Percentiles rank a stretch among this genome's conserved stretches.
Evolutionary conservation across 2,329 filamentous ascomycete genomes (phyloP).

Genomic region (Ambrosiella cleistominuta): DNA sequence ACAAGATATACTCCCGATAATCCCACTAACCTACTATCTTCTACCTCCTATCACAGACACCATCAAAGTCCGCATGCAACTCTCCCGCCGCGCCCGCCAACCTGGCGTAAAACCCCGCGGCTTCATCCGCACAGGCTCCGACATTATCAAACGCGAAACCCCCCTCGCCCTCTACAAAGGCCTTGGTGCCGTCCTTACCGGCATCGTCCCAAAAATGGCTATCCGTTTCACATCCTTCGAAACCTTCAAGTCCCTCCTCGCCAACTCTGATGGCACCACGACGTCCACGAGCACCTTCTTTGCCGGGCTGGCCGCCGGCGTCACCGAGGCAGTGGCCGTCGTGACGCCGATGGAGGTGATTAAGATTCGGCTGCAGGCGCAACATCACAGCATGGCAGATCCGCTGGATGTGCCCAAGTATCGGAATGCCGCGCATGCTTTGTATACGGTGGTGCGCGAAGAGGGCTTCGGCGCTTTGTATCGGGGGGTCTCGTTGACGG

Average conservation of each 20-base stretch:
- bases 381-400: slow-evolving; percentile 95
- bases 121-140: slow-evolving; percentile 68
- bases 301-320: slow-evolving; percentile 76
- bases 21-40: slow-evolving; percentile 6
- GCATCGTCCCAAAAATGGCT: slow-evolving; percentile 97
- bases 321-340: slow-evolving; percentile 90
- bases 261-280: slow-evolving; percentile 50
- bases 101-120: slow-evolving; percentile 76
- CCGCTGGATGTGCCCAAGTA: slow-evolving; percentile 94
- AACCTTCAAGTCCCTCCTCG: slow-evolving; percentile 72
- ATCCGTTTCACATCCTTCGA: slow-evolving; percentile 98
- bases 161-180: slow-evolving; percentile 92
- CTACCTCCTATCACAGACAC: slow-evolving; percentile 41
- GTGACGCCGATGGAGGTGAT: slow-evolving; percentile 98
- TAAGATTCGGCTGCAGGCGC: slow-evolving; percentile 95
- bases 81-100: slow-evolving; percentile 66
- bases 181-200: slow-evolving; percentile 86
- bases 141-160: slow-evolving; percentile 81
- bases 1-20: slow-evolving; percentile 4
- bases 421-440: slow-evolving; percentile 69
- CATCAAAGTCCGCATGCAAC: slow-evolving; percentile 98
- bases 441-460: slow-evolving; percentile 80
- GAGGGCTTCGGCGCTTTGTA: slow-evolving; percentile 80
- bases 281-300: slow-evolving; percentile 51
- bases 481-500: slow-evolving; percentile 83